Evolutionary conservation across 202 grass and related monocot genomes (phyloP).

Genomic region (Hordeum pubiflorum): DNA sequence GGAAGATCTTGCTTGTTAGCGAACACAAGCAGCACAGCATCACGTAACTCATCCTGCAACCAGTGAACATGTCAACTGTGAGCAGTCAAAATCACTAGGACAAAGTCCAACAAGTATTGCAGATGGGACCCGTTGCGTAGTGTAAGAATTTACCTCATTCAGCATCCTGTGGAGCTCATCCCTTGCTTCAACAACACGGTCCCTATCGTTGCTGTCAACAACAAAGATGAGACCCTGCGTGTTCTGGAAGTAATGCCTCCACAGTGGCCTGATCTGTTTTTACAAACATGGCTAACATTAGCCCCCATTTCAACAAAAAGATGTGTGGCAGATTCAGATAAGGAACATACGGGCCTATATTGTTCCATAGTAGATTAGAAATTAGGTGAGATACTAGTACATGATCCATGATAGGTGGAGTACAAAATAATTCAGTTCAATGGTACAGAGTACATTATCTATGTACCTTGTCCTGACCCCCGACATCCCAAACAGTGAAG

Average conservation of each 20-base stretch:
- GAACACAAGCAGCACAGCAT: constrained; percentile 87
- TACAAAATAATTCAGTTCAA: neutral
- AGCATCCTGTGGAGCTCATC: constrained; percentile 98
- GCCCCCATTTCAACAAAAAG: neutral
- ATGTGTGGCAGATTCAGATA: neutral
- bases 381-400: neutral
- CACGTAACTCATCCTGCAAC: constrained; percentile 75
- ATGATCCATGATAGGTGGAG: neutral
- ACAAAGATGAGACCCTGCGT: constrained; percentile 98
- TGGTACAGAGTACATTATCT: neutral
- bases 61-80: neutral
- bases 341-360: neutral
- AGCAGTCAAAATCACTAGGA: neutral
- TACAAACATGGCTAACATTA: neutral
- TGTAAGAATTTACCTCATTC: constrained; percentile 59
- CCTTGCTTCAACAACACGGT: constrained; percentile 97
- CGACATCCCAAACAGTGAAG: constrained; percentile 95
- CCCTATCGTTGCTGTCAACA: constrained; percentile 95
- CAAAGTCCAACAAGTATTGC: neutral
- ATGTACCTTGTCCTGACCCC: constrained; percentile 93
- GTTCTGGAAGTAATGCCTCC: constrained; percentile 99
- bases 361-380: neutral
- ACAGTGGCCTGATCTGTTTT: constrained; percentile 91
- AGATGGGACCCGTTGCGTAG: neutral
- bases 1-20: constrained; percentile 97